Evolutionary conservation across 352 stramenopile genomes (phyloP).

Genomic region (Globisporangium uncinulatum): DNA sequence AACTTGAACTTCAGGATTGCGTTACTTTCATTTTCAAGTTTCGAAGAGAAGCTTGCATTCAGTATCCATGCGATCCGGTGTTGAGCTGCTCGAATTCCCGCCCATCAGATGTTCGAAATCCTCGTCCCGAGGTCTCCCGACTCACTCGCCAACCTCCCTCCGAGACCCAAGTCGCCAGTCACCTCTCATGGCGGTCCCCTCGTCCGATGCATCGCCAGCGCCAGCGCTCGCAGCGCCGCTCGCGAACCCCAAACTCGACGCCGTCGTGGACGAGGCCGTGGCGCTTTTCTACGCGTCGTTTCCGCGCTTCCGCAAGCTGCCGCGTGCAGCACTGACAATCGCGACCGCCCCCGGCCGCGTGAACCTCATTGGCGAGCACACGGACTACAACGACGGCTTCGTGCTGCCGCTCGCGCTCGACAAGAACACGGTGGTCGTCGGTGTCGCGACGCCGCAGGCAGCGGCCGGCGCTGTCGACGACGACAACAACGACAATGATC

Average conservation of each 20-base stretch:
- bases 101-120: not conserved
- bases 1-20: not conserved
- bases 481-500: slow-evolving; percentile 17
- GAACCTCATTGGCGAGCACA: slow-evolving; percentile 97
- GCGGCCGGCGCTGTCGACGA: not conserved
- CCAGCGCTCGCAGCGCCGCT: not conserved
- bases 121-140: no score
- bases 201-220: not conserved
- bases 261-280: slow-evolving; percentile 45
- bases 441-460: slow-evolving; percentile 21
- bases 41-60: not conserved
- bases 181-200: not conserved
- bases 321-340: slow-evolving; percentile 42
- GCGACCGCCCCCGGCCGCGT: slow-evolving; percentile 88
- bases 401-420: slow-evolving; percentile 92
- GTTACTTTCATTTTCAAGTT: not conserved
- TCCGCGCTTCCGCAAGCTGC: slow-evolving; percentile 24
- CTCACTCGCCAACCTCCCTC: no score
- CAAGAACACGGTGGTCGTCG: slow-evolving; percentile 87
- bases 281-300: slow-evolving; percentile 59
- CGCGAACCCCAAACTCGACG: slow-evolving; percentile 15
- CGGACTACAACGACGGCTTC: slow-evolving; percentile 96
- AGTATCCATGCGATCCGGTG: not conserved
- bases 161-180: no score
- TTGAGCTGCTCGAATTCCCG: not conserved